Conservation (phyloP, 73 alveolate species). For the Halteria grandinella region DNA sequence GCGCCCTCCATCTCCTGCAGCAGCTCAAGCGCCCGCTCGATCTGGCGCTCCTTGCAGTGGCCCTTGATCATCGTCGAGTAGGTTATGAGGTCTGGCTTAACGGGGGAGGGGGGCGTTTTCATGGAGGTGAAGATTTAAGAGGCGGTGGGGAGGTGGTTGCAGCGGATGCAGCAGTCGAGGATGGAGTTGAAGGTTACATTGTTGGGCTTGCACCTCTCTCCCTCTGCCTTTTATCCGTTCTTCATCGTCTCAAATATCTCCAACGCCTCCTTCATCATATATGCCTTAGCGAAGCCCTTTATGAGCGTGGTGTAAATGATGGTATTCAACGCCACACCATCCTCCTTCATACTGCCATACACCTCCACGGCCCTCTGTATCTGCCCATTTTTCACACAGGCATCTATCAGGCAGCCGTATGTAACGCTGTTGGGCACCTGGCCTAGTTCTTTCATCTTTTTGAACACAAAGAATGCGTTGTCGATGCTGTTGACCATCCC, state of each 20-base stretch:
- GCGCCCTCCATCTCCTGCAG: conserved; percentile 72
- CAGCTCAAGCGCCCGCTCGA: conserved; percentile 79
- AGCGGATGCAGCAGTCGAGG: conserved; percentile 91
- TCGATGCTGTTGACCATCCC: conserved; percentile 91
- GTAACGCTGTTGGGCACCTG: conserved; percentile 90
- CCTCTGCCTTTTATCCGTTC: neutral
- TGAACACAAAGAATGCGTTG: conserved; percentile 85
- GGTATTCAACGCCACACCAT: conserved; percentile 89
- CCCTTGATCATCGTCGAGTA: conserved; percentile 95
- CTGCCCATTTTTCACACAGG: conserved; percentile 91
- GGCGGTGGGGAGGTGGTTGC: conserved; percentile 83
- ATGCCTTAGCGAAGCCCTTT: conserved; percentile 87
- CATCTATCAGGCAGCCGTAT: conserved; percentile 95
- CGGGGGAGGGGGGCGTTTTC: conserved; percentile 58
- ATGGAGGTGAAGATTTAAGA: conserved; percentile 85
- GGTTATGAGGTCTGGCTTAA: conserved; percentile 94
- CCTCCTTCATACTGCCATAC: conserved; percentile 83
- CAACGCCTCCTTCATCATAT: conserved; percentile 83
- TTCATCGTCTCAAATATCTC: conserved; percentile 90
- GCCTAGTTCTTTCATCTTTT: conserved; percentile 84
- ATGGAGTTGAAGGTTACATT: conserved; percentile 92
- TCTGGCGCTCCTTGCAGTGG: conserved; percentile 83
- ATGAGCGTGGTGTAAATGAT: conserved; percentile 91
- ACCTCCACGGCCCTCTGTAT: conserved; percentile 91
- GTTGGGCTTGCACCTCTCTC: conserved; percentile 70